phyloP scores from a whole-genome alignment of 2,329 filamentous ascomycete species.

The Colletotrichum sp. region DNA sequence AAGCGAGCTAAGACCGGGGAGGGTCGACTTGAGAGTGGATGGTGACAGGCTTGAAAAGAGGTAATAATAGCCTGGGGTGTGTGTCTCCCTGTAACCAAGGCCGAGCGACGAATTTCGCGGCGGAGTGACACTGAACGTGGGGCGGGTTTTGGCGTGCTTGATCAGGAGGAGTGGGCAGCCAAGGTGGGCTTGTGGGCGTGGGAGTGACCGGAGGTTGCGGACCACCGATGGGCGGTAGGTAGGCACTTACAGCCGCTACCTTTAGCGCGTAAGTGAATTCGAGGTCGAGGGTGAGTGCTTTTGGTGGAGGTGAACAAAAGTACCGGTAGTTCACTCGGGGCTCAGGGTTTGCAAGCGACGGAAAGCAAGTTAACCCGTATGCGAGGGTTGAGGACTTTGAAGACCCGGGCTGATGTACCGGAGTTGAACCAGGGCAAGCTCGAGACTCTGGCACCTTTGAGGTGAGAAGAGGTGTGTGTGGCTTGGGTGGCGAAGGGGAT shows the following conservation, averaged over 20 bases:
- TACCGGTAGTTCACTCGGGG: not conserved
- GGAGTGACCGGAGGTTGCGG: not conserved
- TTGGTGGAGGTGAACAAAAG: not conserved
- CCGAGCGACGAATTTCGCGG: not conserved
- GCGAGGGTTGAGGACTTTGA: not conserved
- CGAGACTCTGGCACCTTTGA: not conserved
- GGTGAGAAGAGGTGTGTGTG: not conserved
- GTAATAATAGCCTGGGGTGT: not conserved
- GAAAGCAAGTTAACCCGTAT: not conserved
- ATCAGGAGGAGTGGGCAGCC: not conserved
- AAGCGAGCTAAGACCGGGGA: not conserved
- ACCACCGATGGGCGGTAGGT: not conserved
- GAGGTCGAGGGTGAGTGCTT: not conserved
- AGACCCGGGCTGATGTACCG: not conserved
- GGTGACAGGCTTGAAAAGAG: not conserved
- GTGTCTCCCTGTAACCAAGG: not conserved
- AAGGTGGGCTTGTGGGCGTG: not conserved
- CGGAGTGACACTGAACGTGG: not conserved
- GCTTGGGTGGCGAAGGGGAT: not conserved
- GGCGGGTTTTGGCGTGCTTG: not conserved
- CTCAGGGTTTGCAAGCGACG: not conserved
- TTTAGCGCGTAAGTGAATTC: not conserved
- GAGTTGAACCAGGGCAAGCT: not conserved
- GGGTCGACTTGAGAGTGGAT: not conserved
- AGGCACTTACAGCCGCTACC: not conserved